Conservation (phyloP, 1,284 basidiomycete genomes). For the Ceratorhiza oryzae-sativae region DNA sequence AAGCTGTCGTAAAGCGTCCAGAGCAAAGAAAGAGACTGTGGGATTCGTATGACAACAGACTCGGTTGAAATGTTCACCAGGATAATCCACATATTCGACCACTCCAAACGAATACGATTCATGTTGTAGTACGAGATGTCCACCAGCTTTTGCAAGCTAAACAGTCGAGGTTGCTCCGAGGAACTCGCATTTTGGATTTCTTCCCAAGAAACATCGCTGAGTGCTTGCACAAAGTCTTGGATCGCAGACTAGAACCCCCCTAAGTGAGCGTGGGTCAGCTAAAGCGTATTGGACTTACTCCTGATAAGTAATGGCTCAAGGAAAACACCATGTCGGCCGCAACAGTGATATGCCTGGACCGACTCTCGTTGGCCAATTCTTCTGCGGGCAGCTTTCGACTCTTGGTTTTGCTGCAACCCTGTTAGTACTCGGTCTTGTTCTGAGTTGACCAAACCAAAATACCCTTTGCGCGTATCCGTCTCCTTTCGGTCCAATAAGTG, state of each 20-base stretch:
- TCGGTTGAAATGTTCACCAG: constrained; percentile 99
- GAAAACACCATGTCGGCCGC: constrained; percentile 99
- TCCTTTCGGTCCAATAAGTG: constrained; percentile 88
- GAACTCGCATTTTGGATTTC: constrained; percentile 97
- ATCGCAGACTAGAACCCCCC: constrained; percentile 78
- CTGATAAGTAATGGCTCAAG: constrained; percentile 90
- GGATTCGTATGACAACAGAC: constrained; percentile 99
- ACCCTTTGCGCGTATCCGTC: constrained; percentile 83
- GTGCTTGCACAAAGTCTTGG: constrained; percentile 95
- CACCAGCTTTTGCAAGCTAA: constrained; percentile 98
- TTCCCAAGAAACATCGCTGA: constrained; percentile 98
- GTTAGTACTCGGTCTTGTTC: not conserved
- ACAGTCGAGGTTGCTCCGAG: constrained; percentile 91
- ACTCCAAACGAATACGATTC: constrained; percentile 97
- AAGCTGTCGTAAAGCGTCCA: constrained; percentile 97
- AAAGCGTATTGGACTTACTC: constrained; percentile 64
- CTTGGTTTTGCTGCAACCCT: constrained; percentile 4
- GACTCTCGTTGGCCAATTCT: constrained; percentile 95
- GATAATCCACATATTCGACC: constrained; percentile 98
- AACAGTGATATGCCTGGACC: constrained; percentile 97
- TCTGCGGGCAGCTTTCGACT: constrained; percentile 75
- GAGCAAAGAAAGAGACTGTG: constrained; percentile 94
- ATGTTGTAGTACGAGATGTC: constrained; percentile 99
- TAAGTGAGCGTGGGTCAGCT: too few relatives aligned
- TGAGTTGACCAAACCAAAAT: constrained; percentile 46